phyloP scores from a whole-genome alignment of 2,329 filamentous ascomycete genomes.

The Malbranchea cinnamomea region DNA sequence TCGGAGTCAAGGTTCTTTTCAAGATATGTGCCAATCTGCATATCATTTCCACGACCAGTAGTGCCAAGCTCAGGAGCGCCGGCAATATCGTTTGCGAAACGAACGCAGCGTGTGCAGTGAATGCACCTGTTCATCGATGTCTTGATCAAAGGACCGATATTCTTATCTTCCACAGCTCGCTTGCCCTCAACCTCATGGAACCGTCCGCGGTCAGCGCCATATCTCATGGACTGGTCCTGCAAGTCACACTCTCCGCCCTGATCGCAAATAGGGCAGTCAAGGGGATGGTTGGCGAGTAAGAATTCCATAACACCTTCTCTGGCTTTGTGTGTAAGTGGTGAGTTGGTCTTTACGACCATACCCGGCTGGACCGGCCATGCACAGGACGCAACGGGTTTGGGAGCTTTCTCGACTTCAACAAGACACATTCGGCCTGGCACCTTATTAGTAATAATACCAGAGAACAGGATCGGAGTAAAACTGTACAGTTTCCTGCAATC shows the following conservation, averaged over 20 bases:
- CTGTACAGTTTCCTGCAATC: constrained; percentile 87
- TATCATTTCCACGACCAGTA: constrained; percentile 85
- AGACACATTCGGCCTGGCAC: constrained; percentile 71
- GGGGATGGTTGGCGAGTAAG: constrained; percentile 83
- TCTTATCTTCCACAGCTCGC: constrained; percentile 97
- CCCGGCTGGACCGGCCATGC: constrained; percentile 97
- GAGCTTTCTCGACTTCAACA: constrained; percentile 90
- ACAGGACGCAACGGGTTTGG: constrained; percentile 95
- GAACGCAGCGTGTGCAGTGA: constrained; percentile 94
- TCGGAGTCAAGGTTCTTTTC: constrained; percentile 89
- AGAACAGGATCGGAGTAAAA: neutral
- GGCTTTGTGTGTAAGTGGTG: constrained; percentile 89
- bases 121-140: constrained; percentile 99
- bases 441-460: neutral
- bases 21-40: constrained; percentile 96
- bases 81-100: constrained; percentile 94
- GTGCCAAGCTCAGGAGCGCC: constrained; percentile 92
- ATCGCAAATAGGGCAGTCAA: constrained; percentile 96
- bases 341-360: constrained; percentile 99
- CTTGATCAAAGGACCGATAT: constrained; percentile 95
- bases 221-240: constrained; percentile 98
- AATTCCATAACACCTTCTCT: constrained; percentile 99
- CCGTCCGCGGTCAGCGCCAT: constrained; percentile 85
- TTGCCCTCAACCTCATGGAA: constrained; percentile 96
- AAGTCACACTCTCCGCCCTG: constrained; percentile 98